Evolutionary conservation across 1,284 basidiomycete genomes (phyloP).

Genomic region (Ceratorhiza oryzae-sativae): DNA sequence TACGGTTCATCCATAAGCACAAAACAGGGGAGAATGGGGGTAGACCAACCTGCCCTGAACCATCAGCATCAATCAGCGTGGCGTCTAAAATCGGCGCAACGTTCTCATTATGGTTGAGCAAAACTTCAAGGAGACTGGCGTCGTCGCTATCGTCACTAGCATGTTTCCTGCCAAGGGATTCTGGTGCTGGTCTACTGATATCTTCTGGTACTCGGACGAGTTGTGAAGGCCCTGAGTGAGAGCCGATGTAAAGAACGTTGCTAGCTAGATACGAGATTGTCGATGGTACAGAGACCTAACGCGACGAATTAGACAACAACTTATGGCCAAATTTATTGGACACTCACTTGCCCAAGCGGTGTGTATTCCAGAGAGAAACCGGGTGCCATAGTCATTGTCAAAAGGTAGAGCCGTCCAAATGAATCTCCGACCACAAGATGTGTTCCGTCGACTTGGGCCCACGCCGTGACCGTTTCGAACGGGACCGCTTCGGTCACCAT

Average conservation of each 20-base stretch:
- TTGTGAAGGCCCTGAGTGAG: slow-evolving; percentile 83
- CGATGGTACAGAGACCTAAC: slow-evolving; percentile 76
- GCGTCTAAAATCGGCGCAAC: slow-evolving; percentile 91
- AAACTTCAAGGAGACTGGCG: background rate
- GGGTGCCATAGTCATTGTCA: slow-evolving; percentile 57
- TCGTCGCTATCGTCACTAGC: slow-evolving; percentile 17
- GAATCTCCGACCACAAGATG: slow-evolving; percentile 76
- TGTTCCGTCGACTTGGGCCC: slow-evolving; percentile 49
- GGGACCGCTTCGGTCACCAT: slow-evolving; percentile 19
- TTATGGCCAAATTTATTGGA: slow-evolving; percentile 12
- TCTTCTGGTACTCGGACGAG: slow-evolving; percentile 65
- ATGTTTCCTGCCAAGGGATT: slow-evolving; percentile 32
- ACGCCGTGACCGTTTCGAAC: slow-evolving; percentile 25
- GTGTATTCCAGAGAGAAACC: slow-evolving; percentile 63
- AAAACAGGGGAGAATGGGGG: slow-evolving; percentile 5
- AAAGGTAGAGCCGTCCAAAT: slow-evolving; percentile 74
- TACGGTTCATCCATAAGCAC: slow-evolving; percentile 16
- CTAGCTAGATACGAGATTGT: slow-evolving; percentile 79
- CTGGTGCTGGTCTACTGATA: slow-evolving; percentile 34
- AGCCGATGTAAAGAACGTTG: slow-evolving; percentile 80
- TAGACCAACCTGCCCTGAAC: slow-evolving; percentile 70
- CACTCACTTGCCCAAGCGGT: slow-evolving; percentile 76
- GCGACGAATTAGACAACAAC: background rate
- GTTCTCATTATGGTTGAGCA: slow-evolving; percentile 61
- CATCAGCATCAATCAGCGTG: slow-evolving; percentile 74